Evolutionary conservation across 352 stramenopile genomes (phyloP), one percentile per base, ranked within the genome.

Genomic region (Phytophthora pluvialis): DNA sequence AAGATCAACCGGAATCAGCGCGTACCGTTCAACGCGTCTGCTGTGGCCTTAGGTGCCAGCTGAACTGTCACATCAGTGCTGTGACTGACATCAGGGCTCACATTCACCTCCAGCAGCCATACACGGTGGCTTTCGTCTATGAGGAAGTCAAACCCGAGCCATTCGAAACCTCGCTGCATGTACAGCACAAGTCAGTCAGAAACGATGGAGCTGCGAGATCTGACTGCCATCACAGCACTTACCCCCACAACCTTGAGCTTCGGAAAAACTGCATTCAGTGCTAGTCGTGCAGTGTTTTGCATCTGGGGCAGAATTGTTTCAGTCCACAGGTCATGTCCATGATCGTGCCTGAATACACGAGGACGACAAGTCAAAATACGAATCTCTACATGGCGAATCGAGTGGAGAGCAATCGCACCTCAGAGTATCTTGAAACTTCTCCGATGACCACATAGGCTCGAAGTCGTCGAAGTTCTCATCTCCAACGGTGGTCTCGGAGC

Each of bases 91-190:
- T 97, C 89, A 0, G 89, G 89, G 64, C 85, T 95, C 6, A 97
- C 86, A 56, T 97, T 97, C 15, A 95, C 89, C 45, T 97, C 89
- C 2, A 97, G 69, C 5, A 97, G 73, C 86, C 85, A 95, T 18
- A 86, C 75, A 8, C 49, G 62, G 16, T 82, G 44, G 18, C 67
- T 55, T 26, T 82, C 72, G 28, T 93, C 88, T 9, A 97, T 52
- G 33, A 97, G 45, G 32, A 95, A 93, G 61, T 96, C 88, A 26
- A 95, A 84, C 0, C 88, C 88, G 26, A 96, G 83, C 88, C 88
- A 96, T 56, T 96, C 88, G 39, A 95, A 95, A 5, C 87, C 87
- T 52, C 66, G 48, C 81, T 94, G 53, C 25, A 45, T n/a, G 26
- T 11, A 33, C 43, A 11, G 62, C 18, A 60, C 49, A 36, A 32